A percentile compares a stretch with the other conserved stretches of the same genome.
These are phyloP conservation scores for Blumeriella jaapii DNA, from an alignment of 2,329 filamentous ascomycete genomes.

Conservation along the genomic window DNA sequence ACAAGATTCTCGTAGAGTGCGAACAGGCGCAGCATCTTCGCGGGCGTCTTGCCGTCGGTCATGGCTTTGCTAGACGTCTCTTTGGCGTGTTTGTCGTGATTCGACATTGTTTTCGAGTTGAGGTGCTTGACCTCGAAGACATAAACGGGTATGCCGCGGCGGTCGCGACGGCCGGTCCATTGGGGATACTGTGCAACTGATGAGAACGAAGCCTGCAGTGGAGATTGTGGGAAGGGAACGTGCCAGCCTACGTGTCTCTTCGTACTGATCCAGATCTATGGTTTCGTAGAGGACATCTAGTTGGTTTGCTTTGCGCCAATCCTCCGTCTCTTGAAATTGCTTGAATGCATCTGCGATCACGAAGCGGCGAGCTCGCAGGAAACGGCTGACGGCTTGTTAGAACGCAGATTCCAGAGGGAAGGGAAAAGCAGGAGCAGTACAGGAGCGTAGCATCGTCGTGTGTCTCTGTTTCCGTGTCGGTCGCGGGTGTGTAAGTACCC, in stretches of 20 bases:
- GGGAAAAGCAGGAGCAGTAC: conserved; percentile 32
- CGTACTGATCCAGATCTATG: conserved; percentile 76
- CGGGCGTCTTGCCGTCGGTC: conserved; percentile 52
- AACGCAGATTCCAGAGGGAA: not conserved
- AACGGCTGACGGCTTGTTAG: conserved; percentile 58
- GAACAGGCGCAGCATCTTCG: conserved; percentile 75
- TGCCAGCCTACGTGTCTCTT: conserved; percentile 67
- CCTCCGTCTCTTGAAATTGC: conserved; percentile 82
- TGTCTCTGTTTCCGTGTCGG: conserved; percentile 32
- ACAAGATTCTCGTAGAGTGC: conserved; percentile 90
- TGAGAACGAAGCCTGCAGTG: conserved; percentile 4
- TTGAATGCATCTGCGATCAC: conserved; percentile 62
- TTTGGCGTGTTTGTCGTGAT: conserved; percentile 57
- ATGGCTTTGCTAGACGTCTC: conserved; percentile 49
- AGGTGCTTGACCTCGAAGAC: conserved; percentile 79
- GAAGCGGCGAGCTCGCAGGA: conserved; percentile 76
- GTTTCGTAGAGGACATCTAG: conserved; percentile 73
- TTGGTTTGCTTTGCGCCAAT: conserved; percentile 72
- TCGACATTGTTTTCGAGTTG: conserved; percentile 67
- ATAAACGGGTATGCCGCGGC: conserved; percentile 83
- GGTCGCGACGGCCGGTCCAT: conserved; percentile 87
- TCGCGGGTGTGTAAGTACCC: conserved; percentile 45
- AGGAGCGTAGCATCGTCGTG: conserved; percentile 66
- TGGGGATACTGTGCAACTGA: conserved; percentile 62
- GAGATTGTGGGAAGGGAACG: conserved; percentile 20